Evolutionary conservation across 805 yeast genomes (phyloP).

Genomic region (Candida krabiensis): DNA sequence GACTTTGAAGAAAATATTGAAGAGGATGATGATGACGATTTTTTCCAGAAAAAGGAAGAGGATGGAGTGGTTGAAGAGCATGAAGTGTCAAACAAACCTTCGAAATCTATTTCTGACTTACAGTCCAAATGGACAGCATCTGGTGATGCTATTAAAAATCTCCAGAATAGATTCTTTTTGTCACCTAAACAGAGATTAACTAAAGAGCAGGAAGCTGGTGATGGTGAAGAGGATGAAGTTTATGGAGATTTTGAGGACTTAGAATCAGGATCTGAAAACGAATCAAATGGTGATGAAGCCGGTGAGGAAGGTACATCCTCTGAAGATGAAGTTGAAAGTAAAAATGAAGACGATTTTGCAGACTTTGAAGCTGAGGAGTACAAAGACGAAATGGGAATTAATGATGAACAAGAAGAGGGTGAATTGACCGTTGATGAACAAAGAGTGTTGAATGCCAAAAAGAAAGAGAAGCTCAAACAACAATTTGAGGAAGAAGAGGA

Average conservation of each 20-base stretch:
- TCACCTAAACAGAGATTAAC: slow-evolving; percentile 49
- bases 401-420: slow-evolving; percentile 39
- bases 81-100: slow-evolving; percentile 23
- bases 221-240: slow-evolving; percentile 47
- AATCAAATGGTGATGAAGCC: slow-evolving; percentile 38
- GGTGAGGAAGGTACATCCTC: slow-evolving; percentile 29
- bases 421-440: slow-evolving; percentile 65
- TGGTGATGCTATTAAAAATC: slow-evolving; percentile 37
- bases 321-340: slow-evolving; percentile 30
- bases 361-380: slow-evolving; percentile 54
- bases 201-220: slow-evolving; percentile 33
- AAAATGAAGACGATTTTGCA: slow-evolving; percentile 47
- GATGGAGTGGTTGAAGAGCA: slow-evolving; percentile 4
- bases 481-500: slow-evolving; percentile 87
- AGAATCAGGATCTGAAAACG: slow-evolving; percentile 25
- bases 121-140: slow-evolving; percentile 42
- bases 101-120: slow-evolving; percentile 40
- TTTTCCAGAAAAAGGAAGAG: slow-evolving; percentile 53
- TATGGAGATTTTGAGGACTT: slow-evolving; percentile 43
- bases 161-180: slow-evolving; percentile 50
- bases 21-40: slow-evolving; percentile 47
- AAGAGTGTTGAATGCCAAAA: slow-evolving; percentile 79
- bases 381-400: slow-evolving; percentile 38
- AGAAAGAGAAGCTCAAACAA: slow-evolving; percentile 82
- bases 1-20: slow-evolving; percentile 42